phyloP scores from a whole-genome alignment of 352 stramenopile genomes.

The Phytophthora pseudosyringae region DNA sequence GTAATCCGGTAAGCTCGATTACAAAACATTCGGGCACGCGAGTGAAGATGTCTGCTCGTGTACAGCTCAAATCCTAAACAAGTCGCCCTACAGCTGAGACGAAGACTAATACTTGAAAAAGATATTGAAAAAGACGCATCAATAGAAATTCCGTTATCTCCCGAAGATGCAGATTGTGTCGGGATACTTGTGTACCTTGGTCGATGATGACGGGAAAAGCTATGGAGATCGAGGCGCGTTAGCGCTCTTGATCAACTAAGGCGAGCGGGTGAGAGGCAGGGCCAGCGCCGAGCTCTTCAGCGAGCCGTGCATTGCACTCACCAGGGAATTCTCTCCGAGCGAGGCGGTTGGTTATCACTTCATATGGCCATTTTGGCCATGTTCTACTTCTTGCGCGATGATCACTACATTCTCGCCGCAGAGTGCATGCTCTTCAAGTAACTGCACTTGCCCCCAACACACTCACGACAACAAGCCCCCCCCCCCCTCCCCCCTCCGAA shows the following conservation, averaged over 20 bases:
- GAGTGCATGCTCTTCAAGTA: conserved; percentile 21
- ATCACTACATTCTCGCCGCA: conserved; percentile 24
- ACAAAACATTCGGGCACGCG: conserved; percentile 11
- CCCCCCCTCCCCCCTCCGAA: background rate
- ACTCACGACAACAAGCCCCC: conserved; percentile 20
- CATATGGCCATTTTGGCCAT: no score
- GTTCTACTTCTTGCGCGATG: background rate
- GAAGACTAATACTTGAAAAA: background rate
- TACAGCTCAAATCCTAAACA: no score
- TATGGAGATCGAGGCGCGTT: no score
- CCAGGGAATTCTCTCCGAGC: no score
- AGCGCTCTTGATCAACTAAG: no score
- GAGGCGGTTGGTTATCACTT: no score
- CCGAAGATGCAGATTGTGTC: conserved; percentile 11
- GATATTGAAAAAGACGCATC: conserved; percentile 6
- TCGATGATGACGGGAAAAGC: no score
- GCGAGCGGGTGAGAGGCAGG: no score
- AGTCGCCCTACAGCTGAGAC: no score
- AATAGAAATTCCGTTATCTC: conserved; percentile 3
- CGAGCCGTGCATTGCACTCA: no score
- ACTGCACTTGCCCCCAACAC: background rate
- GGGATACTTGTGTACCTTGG: background rate
- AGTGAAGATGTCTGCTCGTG: no score
- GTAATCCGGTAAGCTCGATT: conserved; percentile 19
- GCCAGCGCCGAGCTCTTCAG: no score